Percentiles rank a stretch among this genome's conserved stretches.
Evolutionary conservation across 768 basidiomycete genomes (phyloP).

Genomic region (Suillus plorans): DNA sequence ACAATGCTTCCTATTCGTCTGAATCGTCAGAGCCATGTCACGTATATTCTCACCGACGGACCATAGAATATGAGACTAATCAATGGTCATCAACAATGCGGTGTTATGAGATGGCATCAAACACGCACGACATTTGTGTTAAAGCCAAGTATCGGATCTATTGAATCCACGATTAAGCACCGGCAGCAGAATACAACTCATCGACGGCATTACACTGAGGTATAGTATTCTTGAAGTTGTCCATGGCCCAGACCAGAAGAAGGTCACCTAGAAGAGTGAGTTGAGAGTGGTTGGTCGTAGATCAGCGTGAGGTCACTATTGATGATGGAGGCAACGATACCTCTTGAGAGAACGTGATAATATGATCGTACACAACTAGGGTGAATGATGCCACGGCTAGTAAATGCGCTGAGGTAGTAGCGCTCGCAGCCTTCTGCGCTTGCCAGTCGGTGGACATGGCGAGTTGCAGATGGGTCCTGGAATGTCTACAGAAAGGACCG

Average conservation of each 20-base stretch:
- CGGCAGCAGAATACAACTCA: background rate
- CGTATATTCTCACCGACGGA: background rate
- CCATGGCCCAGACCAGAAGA: conserved; percentile 3
- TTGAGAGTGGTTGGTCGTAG: background rate
- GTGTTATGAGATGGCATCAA: background rate
- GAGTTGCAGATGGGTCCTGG: background rate
- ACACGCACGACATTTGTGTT: background rate
- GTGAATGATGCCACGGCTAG: conserved; percentile 5
- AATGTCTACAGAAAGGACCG: background rate
- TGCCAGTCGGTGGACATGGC: background rate
- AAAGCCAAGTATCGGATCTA: conserved; percentile 2
- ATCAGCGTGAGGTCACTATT: background rate
- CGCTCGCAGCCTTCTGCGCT: background rate
- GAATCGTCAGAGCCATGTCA: background rate
- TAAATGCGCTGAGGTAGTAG: background rate
- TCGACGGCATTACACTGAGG: background rate
- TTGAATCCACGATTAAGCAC: background rate
- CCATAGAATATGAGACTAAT: background rate
- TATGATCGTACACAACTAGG: conserved; percentile 10
- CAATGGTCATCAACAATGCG: background rate
- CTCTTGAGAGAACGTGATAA: conserved; percentile 41
- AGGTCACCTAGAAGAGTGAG: background rate
- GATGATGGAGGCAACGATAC: conserved; percentile 15
- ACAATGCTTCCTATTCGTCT: background rate
- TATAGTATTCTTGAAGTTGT: background rate